Evolutionary conservation across 2,329 filamentous ascomycete species (phyloP).

Genomic region (Ophiostoma quercus): DNA sequence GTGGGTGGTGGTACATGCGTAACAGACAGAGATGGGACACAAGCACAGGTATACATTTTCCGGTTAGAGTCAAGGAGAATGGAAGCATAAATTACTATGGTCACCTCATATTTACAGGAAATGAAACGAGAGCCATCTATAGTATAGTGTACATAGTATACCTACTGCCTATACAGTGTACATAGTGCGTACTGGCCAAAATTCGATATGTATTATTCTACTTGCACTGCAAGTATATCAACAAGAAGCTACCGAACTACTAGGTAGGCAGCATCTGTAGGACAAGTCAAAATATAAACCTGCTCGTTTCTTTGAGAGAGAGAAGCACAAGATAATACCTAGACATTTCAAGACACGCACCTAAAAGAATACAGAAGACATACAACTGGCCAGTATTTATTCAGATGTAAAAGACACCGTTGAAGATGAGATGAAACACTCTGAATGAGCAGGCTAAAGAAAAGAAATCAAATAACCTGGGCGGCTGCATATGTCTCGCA

Average conservation of each 20-base stretch:
- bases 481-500: constrained; percentile 22
- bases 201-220: not conserved
- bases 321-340: not conserved
- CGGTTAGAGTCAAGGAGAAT: not conserved
- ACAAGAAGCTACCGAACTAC: too few species aligned
- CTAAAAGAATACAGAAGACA: not conserved
- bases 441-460: not conserved
- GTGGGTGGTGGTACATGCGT: not conserved
- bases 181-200: not conserved
- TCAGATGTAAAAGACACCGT: too few species aligned
- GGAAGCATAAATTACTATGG: not conserved
- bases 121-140: not conserved
- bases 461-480: not conserved
- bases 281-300: not conserved
- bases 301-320: not conserved
- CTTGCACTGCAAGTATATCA: too few species aligned
- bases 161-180: not conserved
- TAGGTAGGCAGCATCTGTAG: not conserved
- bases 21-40: not conserved
- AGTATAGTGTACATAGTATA: too few species aligned
- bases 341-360: not conserved
- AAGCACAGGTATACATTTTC: not conserved
- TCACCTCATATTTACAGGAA: not conserved
- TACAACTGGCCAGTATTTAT: not conserved
- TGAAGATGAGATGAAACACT: not conserved